These are phyloP conservation scores for Diaporthe sp. DNA, from an alignment of 2,329 filamentous ascomycete genomes.

Conservation along the genomic window DNA sequence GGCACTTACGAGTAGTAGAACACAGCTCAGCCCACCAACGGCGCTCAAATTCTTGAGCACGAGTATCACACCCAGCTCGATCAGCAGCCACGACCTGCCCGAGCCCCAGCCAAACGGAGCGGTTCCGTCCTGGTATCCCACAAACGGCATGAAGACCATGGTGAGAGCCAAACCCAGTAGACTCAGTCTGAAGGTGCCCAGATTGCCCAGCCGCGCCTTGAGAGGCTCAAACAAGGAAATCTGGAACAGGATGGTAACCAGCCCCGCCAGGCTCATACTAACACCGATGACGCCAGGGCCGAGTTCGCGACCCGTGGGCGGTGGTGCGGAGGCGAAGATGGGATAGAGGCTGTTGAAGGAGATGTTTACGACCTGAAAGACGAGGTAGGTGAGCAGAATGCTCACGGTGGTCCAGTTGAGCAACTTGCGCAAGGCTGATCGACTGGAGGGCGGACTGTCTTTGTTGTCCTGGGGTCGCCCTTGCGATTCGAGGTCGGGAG, in stretches of 20 bases:
- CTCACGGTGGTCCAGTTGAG: constrained; percentile 86
- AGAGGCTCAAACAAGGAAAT: constrained; percentile 85
- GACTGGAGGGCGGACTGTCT: constrained; percentile 60
- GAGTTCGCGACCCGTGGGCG: constrained; percentile 83
- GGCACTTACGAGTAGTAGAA: constrained; percentile 82
- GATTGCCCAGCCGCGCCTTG: constrained; percentile 85
- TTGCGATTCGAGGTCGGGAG: constrained; percentile 40
- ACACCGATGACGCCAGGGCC: constrained; percentile 86
- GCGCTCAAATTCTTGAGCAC: constrained; percentile 91
- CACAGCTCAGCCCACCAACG: constrained; percentile 90
- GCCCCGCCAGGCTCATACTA: constrained; percentile 85
- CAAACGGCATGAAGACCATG: constrained; percentile 90
- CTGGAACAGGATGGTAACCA: constrained; percentile 91
- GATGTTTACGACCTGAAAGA: constrained; percentile 95
- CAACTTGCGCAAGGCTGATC: constrained; percentile 64
- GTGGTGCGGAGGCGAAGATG: constrained; percentile 84
- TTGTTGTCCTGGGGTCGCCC: constrained; percentile 56
- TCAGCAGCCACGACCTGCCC: constrained; percentile 79
- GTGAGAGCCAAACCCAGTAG: constrained; percentile 84
- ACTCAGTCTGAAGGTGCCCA: constrained; percentile 84
- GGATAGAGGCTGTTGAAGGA: constrained; percentile 96
- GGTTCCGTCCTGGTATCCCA: constrained; percentile 79
- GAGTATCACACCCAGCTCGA: constrained; percentile 84
- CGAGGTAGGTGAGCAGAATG: constrained; percentile 86
- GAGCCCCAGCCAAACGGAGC: constrained; percentile 69